These are phyloP conservation scores for Penicillium nucicola DNA, from an alignment of 495 filamentous ascomycete genomes.

Conservation along the genomic window DNA sequence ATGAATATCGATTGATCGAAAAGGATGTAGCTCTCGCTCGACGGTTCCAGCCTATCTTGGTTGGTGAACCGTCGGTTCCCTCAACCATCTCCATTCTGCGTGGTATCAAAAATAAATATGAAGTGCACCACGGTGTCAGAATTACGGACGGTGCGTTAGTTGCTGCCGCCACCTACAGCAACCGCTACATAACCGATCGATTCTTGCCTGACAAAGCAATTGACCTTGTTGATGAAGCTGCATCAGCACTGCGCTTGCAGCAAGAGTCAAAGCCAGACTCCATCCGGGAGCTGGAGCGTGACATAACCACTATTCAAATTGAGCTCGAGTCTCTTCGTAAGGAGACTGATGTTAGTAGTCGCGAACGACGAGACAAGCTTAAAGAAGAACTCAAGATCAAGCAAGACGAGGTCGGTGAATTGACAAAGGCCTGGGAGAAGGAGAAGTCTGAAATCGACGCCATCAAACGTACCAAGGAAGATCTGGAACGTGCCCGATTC, in stretches of 20 bases:
- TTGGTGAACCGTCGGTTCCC: slow-evolving; percentile 83
- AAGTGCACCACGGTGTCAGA: slow-evolving; percentile 88
- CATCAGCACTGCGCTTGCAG: slow-evolving; percentile 83
- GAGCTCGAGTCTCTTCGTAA: slow-evolving; percentile 94
- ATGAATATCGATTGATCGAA: slow-evolving; percentile 89
- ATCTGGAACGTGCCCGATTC: slow-evolving; percentile 77
- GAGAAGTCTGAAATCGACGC: slow-evolving; percentile 79
- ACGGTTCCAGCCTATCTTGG: slow-evolving; percentile 88
- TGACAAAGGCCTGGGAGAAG: slow-evolving; percentile 85
- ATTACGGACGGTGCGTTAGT: slow-evolving; percentile 93
- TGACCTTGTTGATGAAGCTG: slow-evolving; percentile 93
- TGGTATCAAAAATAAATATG: slow-evolving; percentile 95
- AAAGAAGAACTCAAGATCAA: slow-evolving; percentile 69
- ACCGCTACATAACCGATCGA: slow-evolving; percentile 94
- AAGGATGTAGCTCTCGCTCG: slow-evolving; percentile 93
- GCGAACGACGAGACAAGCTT: slow-evolving; percentile 83
- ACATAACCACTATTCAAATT: slow-evolving; percentile 96
- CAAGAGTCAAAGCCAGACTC: slow-evolving; percentile 96
- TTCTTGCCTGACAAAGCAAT: slow-evolving; percentile 97
- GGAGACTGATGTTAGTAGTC: slow-evolving; percentile 83
- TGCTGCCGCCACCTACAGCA: slow-evolving; percentile 85
- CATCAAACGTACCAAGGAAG: slow-evolving; percentile 80
- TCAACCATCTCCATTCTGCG: slow-evolving; percentile 95
- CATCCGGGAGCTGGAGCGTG: slow-evolving; percentile 84
- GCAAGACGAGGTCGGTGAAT: slow-evolving; percentile 60